Percentiles rank a stretch among this genome's conserved stretches.
Conservation (phyloP, 1,284 basidiomycete species). For the Ganoderma sp. region DNA sequence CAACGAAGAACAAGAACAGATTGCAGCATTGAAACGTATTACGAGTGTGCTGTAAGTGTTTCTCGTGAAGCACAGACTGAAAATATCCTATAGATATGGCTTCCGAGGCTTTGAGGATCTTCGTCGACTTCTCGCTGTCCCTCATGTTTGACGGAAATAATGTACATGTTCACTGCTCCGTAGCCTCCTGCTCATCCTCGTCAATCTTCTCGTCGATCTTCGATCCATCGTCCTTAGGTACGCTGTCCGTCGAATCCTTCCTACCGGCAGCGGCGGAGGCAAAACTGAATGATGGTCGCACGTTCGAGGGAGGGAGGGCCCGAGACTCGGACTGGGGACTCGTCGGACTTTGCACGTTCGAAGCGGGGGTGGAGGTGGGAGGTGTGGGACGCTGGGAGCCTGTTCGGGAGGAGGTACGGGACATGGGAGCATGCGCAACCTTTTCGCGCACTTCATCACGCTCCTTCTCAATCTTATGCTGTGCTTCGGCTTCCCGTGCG, state of each 20-base stretch:
- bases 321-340: conserved; percentile 41
- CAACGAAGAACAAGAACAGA: conserved; percentile 27
- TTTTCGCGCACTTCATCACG: conserved; percentile 49
- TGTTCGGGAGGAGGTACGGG: conserved; percentile 71
- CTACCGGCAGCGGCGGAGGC: conserved; percentile 57
- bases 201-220: conserved; percentile 48
- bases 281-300: conserved; percentile 74
- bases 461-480: conserved; percentile 72
- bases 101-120: not conserved
- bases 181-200: conserved; percentile 47
- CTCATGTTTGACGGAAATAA: not conserved
- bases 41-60: not conserved
- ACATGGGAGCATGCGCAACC: conserved; percentile 55
- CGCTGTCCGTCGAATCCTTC: conserved; percentile 34
- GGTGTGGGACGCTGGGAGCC: conserved; percentile 60
- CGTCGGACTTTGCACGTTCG: conserved; percentile 42
- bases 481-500: conserved; percentile 76
- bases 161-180: conserved; percentile 22
- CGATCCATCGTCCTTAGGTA: conserved; percentile 41
- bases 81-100: not conserved
- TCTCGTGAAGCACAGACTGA: not conserved
- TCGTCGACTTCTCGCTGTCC: not conserved
- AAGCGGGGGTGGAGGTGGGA: conserved; percentile 45
- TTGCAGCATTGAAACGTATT: conserved; percentile 30
- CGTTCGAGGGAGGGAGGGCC: conserved; percentile 40